Percentiles rank a stretch among this genome's conserved stretches.
These are phyloP conservation scores for Cetradonia linearis DNA, from an alignment of 495 filamentous ascomycete species.

Conservation along the genomic window DNA sequence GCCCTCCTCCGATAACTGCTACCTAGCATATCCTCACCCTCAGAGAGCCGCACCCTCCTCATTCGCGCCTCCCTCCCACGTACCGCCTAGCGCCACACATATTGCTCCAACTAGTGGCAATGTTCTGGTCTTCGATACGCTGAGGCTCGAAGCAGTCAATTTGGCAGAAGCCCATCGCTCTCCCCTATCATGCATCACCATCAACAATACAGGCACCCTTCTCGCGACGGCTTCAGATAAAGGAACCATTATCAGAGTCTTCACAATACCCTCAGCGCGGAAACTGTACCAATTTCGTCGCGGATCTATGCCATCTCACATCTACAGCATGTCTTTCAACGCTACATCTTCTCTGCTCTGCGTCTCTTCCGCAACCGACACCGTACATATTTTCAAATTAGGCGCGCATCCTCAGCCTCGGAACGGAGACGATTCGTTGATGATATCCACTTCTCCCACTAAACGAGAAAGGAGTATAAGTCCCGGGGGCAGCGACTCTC, in stretches of 20 bases:
- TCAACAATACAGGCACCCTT: slow-evolving; percentile 88
- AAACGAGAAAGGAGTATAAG: slow-evolving; percentile 35
- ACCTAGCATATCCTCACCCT: slow-evolving; percentile 86
- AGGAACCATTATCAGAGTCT: slow-evolving; percentile 92
- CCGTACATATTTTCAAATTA: slow-evolving; percentile 92
- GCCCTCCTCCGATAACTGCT: slow-evolving; percentile 90
- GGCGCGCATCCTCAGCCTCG: slow-evolving; percentile 27
- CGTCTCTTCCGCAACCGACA: slow-evolving; percentile 91
- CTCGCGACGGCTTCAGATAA: slow-evolving; percentile 94
- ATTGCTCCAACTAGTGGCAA: slow-evolving; percentile 81
- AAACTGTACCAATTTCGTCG: slow-evolving; percentile 93
- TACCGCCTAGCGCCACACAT: slow-evolving; percentile 62
- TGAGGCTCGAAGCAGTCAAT: slow-evolving; percentile 80
- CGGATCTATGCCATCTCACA: slow-evolving; percentile 85
- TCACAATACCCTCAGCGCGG: slow-evolving; percentile 75
- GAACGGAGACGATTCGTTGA: slow-evolving; percentile 28
- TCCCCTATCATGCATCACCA: slow-evolving; percentile 76
- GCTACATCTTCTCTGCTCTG: slow-evolving; percentile 83
- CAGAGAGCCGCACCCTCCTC: slow-evolving; percentile 57
- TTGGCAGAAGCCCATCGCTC: slow-evolving; percentile 87
- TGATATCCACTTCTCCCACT: slow-evolving; percentile 27
- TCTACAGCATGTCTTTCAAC: slow-evolving; percentile 99
- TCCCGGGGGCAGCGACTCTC: slow-evolving; percentile 32
- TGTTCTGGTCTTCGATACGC: slow-evolving; percentile 81
- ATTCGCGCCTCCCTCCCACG: slow-evolving; percentile 64